phyloP scores from a whole-genome alignment of 805 yeast genomes.

The Candida argentea region DNA sequence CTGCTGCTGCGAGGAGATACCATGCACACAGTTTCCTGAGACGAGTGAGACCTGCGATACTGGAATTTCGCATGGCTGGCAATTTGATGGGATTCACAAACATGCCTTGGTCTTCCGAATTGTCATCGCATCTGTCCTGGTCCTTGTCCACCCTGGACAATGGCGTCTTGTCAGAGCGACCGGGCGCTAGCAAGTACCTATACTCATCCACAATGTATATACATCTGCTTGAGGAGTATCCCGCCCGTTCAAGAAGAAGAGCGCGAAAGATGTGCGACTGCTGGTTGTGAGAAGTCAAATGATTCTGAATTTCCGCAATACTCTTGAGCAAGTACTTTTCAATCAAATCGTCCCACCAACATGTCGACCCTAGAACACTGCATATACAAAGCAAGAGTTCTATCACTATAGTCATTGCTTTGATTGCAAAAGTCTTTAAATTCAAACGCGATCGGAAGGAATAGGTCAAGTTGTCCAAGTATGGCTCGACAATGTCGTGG shows the following conservation, averaged over 20 bases:
- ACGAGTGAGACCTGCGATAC: constrained; percentile 46
- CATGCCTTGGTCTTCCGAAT: constrained; percentile 15
- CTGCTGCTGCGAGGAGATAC: constrained; percentile 63
- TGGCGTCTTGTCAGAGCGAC: not conserved
- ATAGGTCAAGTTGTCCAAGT: constrained; percentile 63
- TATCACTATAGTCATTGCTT: constrained; percentile 55
- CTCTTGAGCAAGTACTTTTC: constrained; percentile 36
- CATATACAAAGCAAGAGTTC: constrained; percentile 57
- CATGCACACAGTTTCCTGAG: constrained; percentile 69
- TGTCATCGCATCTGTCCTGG: constrained; percentile 1
- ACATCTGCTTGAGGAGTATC: constrained; percentile 39
- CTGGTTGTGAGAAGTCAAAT: constrained; percentile 28
- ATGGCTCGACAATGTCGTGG: constrained; percentile 45
- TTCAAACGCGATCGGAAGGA: constrained; percentile 66
- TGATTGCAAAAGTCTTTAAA: constrained; percentile 57
- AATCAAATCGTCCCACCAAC: constrained; percentile 37
- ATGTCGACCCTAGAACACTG: constrained; percentile 27
- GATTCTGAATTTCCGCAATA: constrained; percentile 35
- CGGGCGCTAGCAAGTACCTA: constrained; percentile 1
- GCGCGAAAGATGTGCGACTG: constrained; percentile 37
- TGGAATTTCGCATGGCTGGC: constrained; percentile 22
- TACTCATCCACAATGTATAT: constrained; percentile 7
- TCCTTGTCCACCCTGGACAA: constrained; percentile 1
- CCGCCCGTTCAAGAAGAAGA: constrained; percentile 31
- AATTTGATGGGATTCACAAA: constrained; percentile 28